Conservation (phyloP, 2,329 filamentous ascomycete species). For the Xylaria sp. region DNA sequence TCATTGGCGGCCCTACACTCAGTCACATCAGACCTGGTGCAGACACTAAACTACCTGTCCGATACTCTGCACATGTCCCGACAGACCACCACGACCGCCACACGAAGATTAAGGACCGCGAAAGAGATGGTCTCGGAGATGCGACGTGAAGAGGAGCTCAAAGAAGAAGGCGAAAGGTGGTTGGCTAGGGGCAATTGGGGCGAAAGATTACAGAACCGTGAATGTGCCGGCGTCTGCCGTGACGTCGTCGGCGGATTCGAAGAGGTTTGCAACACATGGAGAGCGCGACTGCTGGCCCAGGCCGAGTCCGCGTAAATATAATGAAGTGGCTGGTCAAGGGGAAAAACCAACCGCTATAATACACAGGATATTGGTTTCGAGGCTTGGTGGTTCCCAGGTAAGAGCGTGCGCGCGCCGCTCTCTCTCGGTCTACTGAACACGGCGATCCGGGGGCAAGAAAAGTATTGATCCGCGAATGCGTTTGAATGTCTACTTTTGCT, state of each 20-base stretch:
- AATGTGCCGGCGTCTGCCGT: conserved; percentile 76
- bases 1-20: conserved; percentile 65
- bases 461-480: conserved; percentile 4
- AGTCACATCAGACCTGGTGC: conserved; percentile 66
- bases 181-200: conserved; percentile 80
- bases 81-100: conserved; percentile 78
- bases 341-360: neutral
- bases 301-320: conserved; percentile 40
- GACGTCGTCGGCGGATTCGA: conserved; percentile 92
- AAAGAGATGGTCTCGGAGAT: conserved; percentile 84
- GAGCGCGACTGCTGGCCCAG: conserved; percentile 65
- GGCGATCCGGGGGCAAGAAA: conserved; percentile 6
- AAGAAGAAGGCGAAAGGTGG: conserved; percentile 78
- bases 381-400: neutral
- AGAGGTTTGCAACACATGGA: conserved; percentile 79
- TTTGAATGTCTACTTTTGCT: conserved; percentile 5
- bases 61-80: conserved; percentile 93
- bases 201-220: conserved; percentile 65
- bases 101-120: conserved; percentile 71
- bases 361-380: neutral
- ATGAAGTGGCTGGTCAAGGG: neutral
- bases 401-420: neutral
- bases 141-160: conserved; percentile 72
- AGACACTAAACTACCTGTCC: conserved; percentile 77
- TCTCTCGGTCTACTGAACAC: conserved; percentile 4